These are phyloP conservation scores for Melanogaster broomeanus DNA, from an alignment of 768 basidiomycete species.

Conservation along the genomic window DNA sequence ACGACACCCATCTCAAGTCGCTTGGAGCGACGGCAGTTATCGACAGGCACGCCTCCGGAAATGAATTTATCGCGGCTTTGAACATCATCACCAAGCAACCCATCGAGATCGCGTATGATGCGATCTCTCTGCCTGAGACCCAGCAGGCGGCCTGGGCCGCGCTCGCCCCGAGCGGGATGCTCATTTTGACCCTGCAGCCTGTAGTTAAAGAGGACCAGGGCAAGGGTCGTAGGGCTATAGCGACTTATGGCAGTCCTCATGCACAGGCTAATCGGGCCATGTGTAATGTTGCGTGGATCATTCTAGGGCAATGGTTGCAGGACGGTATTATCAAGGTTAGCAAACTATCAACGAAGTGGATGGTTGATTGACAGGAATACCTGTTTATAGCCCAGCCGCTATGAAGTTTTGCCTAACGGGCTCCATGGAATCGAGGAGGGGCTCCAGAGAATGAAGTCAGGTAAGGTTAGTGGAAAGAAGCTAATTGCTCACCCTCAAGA, in stretches of 20 bases:
- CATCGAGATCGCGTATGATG: conserved; percentile 30
- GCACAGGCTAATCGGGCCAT: conserved; percentile 15
- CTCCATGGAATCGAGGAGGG: conserved; percentile 39
- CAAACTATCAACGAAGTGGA: not conserved
- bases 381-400: conserved; percentile 36
- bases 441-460: conserved; percentile 35
- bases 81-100: conserved; percentile 27
- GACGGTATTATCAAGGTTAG: conserved; percentile 27
- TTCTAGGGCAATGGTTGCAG: conserved; percentile 26
- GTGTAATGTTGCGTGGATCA: conserved; percentile 17
- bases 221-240: conserved; percentile 16
- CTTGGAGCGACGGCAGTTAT: conserved; percentile 44
- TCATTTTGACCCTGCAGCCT: conserved; percentile 30
- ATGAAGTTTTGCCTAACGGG: conserved; percentile 44
- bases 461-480: conserved; percentile 45
- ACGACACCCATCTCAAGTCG: conserved; percentile 32
- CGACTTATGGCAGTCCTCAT: conserved; percentile 28
- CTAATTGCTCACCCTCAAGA: conserved; percentile 45
- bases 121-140: conserved; percentile 34
- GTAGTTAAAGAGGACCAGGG: conserved; percentile 23
- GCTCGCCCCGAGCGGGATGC: conserved; percentile 34
- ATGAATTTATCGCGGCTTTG: conserved; percentile 15
- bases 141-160: conserved; percentile 34
- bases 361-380: not conserved
- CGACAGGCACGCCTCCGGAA: conserved; percentile 25